Base-by-base conservation (phyloP, 2,329 filamentous ascomycete species). In the Monascus ruber region DNA sequence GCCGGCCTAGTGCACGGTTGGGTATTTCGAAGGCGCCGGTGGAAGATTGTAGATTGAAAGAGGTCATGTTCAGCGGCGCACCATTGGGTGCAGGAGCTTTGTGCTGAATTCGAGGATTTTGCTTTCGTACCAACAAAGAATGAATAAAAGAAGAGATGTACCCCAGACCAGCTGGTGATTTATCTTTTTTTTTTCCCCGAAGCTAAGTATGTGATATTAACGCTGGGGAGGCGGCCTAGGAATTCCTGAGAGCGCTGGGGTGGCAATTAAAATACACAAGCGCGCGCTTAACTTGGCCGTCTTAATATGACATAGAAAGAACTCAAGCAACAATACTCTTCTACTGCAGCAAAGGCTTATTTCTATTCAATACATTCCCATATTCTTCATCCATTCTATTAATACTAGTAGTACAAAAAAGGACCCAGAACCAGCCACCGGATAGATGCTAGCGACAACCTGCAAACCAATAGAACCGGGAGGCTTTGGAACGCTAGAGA, bases 41-140 rank as follows among this genome's bases (percentile, higher is more conserved):
- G 42, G 56, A 51, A 6, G 44, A 44, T 50, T 55, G 55, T 10
- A 58, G 40, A 46, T 55, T 63, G 42, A 61, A 56, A 8, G 54
- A 42, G 6, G 58, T 47, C 41, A 59, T 62, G 39, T 58, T 60
- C 4, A 51, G 6, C 29, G 29, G n/a, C 17, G 17, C 3, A 17
- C 17, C 17, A 17, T 17, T 17, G 17, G 17, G 17, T 3, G 29
- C 8, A 17, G 5, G 42, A 27, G 58, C 47, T 63, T 68, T 37
- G 38, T 37, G 48, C 45, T 32, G 47, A 44, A 35, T 50, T 42
- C 48, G 50, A 52, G 52, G 33, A 33, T 29, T 25, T 43, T 34
- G 4, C 17, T 17, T 17, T 17, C 17, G 17, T 17, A 17, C 17
- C 17, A 17, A 17, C 17, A 38, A 31, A 6, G 11, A 9, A 29